Base-by-base conservation (phyloP, 805 yeast species). In the Yarrowia deformans region DNA sequence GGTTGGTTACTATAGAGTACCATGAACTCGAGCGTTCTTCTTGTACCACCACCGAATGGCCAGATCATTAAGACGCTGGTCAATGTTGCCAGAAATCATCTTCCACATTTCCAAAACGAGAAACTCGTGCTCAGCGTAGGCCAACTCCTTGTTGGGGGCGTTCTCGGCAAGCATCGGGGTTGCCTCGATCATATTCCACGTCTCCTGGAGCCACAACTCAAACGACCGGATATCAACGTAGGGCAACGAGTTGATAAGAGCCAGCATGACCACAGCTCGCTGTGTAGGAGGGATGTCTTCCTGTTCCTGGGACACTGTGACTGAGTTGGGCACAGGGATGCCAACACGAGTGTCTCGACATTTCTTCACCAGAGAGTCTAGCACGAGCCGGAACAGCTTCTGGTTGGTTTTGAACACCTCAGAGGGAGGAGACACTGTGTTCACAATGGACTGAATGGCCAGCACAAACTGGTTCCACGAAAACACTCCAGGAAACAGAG, bases 11-110 rank as follows among this genome's bases (percentile, higher is more conserved):
- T 23, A 23, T n/a, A 52, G 35, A 0, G 56, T 37, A 4, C 68
- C 68, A 16, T 49, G 46, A 14, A 49, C 56, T 23, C 56, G 18
- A 18, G 42, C 39, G 18, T 35, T 48, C 42, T 37, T 63, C 32
- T 81, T 82, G 74, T 87, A 88, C 91, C 91, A 88, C 90, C 91
- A 88, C 29, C 77, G 77, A 66, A 85, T 81, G 0, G 86, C 90
- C 49, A 85, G 68, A 52, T 83, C 84, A 6, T 87, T 84, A 71
- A 88, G 80, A 71, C 85, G 86, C 69, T 86, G 78, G 72, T 86
- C 89, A 68, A 85, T 79, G 70, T 85, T 87, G 72, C 86, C 89
- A 60, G 88, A 82, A 3, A 89, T 75, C 35, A 83, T 78, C 49
- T 81, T 82, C 89, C 91, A 88, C 58, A 87, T 73, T 54, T 76